phyloP scores from a whole-genome alignment of 2,329 filamentous ascomycete genomes.

The Zalaria sp. region DNA sequence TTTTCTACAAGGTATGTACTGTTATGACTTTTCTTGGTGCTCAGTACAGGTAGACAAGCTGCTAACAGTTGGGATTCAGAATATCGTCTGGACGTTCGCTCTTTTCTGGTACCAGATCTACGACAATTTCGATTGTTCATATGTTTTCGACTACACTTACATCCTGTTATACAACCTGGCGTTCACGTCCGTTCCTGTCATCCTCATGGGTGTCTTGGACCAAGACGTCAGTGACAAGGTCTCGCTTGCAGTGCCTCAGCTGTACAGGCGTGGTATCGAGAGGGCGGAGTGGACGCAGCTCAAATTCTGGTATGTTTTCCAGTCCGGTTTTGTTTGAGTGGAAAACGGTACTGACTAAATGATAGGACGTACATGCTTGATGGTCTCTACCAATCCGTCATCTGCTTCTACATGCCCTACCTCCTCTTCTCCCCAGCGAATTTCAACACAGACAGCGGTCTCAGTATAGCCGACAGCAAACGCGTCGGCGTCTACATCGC shows the following conservation, averaged over 20 bases:
- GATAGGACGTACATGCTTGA: conserved; percentile 72
- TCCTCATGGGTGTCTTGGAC: conserved; percentile 90
- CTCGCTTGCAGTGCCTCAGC: conserved; percentile 83
- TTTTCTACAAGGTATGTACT: conserved; percentile 78
- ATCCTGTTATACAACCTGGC: conserved; percentile 93
- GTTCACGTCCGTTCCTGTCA: conserved; percentile 89
- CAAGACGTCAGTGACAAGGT: conserved; percentile 93
- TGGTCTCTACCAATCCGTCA: conserved; percentile 84
- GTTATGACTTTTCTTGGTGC: background rate
- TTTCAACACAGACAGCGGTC: conserved; percentile 57
- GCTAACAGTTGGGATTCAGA: conserved; percentile 32
- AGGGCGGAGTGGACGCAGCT: conserved; percentile 87
- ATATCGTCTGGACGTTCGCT: conserved; percentile 91
- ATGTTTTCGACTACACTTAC: conserved; percentile 95
- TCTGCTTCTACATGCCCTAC: conserved; percentile 88
- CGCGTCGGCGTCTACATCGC: conserved; percentile 81
- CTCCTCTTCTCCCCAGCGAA: conserved; percentile 57
- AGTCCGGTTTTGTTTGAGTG: background rate
- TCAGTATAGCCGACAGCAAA: conserved; percentile 63
- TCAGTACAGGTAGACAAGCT: background rate
- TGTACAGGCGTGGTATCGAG: conserved; percentile 92
- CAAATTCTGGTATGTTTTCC: conserved; percentile 78
- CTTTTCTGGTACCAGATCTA: conserved; percentile 98
- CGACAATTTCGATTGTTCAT: conserved; percentile 90
- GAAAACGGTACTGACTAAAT: background rate